These are phyloP conservation scores for Nicotiana benthamiana DNA, from an alignment of 257 asterid genomes.

Conservation along the genomic window DNA sequence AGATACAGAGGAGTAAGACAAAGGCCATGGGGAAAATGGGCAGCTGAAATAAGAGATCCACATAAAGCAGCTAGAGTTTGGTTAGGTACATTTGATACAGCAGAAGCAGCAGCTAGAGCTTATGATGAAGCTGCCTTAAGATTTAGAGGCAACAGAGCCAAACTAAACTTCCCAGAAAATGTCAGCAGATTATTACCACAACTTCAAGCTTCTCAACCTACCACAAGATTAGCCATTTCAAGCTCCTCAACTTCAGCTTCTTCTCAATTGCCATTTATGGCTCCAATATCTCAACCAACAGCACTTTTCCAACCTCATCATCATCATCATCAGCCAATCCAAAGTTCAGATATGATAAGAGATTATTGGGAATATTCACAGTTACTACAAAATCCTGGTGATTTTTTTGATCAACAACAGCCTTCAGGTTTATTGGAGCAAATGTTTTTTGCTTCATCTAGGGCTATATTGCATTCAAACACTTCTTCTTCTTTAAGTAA, in stretches of 20 bases:
- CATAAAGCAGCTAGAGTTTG: constrained; percentile 27
- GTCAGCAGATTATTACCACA: constrained; percentile 24
- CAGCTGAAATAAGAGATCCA: constrained; percentile 38
- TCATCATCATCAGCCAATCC: background rate
- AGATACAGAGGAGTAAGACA: constrained; percentile 36
- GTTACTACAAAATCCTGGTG: constrained; percentile 40
- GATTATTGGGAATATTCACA: constrained; percentile 75
- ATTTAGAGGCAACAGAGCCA: constrained; percentile 29
- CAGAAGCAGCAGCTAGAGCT: constrained; percentile 33
- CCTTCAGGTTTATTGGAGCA: constrained; percentile 34
- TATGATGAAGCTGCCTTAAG: constrained; percentile 37
- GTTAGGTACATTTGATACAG: constrained; percentile 37
- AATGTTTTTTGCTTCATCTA: constrained; percentile 47
- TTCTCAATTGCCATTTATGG: background rate
- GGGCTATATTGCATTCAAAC: constrained; percentile 39
- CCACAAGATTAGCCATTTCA: background rate
- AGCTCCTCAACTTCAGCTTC: constrained; percentile 9
- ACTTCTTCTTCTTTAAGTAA: constrained; percentile 23
- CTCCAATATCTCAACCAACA: constrained; percentile 1
- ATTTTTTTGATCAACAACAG: constrained; percentile 19
- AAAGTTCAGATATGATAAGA: constrained; percentile 19
- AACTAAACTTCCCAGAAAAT: constrained; percentile 30
- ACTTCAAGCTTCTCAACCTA: constrained; percentile 15
- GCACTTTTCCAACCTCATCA: constrained; percentile 14
- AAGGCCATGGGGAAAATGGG: constrained; percentile 43